Conservation (phyloP, 169 alveolate genomes). For the Cryptosporidium tyzzeri region DNA sequence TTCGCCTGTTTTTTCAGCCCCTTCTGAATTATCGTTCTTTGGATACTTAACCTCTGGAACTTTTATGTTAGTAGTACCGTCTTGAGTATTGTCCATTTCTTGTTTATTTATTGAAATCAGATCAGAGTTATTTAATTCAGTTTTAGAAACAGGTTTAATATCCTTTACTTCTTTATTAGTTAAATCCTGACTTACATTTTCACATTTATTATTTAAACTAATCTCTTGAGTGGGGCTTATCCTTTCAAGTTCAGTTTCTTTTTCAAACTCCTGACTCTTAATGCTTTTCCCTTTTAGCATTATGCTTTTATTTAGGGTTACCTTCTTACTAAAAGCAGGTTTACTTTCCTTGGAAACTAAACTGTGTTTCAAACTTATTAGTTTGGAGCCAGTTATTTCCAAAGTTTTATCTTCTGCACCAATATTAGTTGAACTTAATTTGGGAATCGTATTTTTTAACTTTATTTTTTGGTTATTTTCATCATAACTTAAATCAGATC, state of each 20-base stretch:
- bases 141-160: neutral
- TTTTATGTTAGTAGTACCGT: too few relatives aligned
- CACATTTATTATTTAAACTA: neutral
- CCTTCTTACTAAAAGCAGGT: constrained; percentile 9
- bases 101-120: too few relatives aligned
- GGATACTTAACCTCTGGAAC: neutral
- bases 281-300: neutral
- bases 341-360: neutral
- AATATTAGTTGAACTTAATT: neutral
- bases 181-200: neutral
- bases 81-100: too few relatives aligned
- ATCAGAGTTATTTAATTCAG: neutral
- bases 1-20: neutral
- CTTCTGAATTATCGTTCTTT: too few relatives aligned
- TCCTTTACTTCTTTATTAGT: neutral
- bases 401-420: neutral
- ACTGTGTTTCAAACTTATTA: neutral
- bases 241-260: neutral
- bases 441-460: neutral
- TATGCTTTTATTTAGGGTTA: neutral
- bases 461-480: neutral
- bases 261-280: neutral
- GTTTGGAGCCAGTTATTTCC: neutral
- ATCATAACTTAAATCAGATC: neutral
- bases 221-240: neutral